Percentiles rank a stretch among this genome's conserved stretches.
Conservation (phyloP, 2,329 filamentous ascomycete species). For the Mycogone perniciosa region DNA sequence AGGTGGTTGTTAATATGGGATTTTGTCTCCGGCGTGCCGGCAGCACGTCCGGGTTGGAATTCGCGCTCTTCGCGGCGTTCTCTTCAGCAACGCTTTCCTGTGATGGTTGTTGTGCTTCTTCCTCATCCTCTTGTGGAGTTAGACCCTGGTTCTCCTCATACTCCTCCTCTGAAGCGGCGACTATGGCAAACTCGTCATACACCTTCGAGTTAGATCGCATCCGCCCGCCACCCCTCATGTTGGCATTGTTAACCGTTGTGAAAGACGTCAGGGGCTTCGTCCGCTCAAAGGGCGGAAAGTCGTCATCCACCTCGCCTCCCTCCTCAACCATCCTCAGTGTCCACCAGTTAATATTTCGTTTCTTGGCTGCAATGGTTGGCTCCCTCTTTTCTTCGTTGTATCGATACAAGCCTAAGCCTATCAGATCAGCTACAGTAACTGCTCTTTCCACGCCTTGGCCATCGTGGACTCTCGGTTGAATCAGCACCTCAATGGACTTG, state of each 20-base stretch:
- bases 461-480: conserved; percentile 62
- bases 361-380: conserved; percentile 56
- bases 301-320: conserved; percentile 77
- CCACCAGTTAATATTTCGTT: conserved; percentile 76
- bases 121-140: conserved; percentile 59
- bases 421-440: conserved; percentile 72
- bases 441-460: conserved; percentile 54
- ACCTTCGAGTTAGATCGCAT: conserved; percentile 66
- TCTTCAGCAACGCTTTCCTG: conserved; percentile 31
- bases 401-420: conserved; percentile 70
- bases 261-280: conserved; percentile 71
- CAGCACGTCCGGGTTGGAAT: conserved; percentile 19
- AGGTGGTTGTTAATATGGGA: conserved; percentile 56
- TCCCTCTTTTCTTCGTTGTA: conserved; percentile 72
- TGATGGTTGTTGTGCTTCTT: conserved; percentile 18
- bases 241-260: conserved; percentile 76
- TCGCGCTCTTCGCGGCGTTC: conserved; percentile 21
- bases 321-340: conserved; percentile 78
- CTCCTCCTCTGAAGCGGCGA: conserved; percentile 62
- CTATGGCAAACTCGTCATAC: conserved; percentile 77
- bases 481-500: conserved; percentile 64
- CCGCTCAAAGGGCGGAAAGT: conserved; percentile 72
- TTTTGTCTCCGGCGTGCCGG: conserved; percentile 41
- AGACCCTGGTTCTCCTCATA: conserved; percentile 62
- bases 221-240: conserved; percentile 55